Conservation (phyloP, 1,284 basidiomycete species). For the Boletus semigastroideus region DNA sequence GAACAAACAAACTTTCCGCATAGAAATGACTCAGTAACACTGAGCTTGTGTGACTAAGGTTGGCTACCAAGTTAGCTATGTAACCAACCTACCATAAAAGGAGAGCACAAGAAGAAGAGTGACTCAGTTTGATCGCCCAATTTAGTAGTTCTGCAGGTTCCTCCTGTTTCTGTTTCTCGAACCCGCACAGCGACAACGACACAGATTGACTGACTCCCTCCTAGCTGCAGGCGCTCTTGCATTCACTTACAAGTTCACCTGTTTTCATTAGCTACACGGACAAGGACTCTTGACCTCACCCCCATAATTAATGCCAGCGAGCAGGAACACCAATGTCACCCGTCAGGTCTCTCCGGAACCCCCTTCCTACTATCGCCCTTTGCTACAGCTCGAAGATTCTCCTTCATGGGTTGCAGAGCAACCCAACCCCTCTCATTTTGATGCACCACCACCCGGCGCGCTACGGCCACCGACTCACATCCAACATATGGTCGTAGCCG, state of each 20-base stretch:
- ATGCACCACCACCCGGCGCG: conserved; percentile 12
- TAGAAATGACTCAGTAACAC: neutral
- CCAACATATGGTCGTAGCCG: conserved; percentile 7
- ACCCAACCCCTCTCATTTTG: conserved; percentile 3
- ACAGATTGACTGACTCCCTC: neutral
- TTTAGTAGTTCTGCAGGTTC: conserved; percentile 5
- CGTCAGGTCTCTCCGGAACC: conserved; percentile 20
- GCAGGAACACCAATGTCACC: conserved; percentile 24
- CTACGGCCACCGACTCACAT: conserved; percentile 11
- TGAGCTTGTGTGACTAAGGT: too few species aligned
- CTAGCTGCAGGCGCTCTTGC: conserved; percentile 27
- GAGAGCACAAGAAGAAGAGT: conserved; percentile 9
- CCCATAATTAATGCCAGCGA: conserved; percentile 34
- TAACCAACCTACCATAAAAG: conserved; percentile 18
- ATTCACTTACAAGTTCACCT: conserved; percentile 34
- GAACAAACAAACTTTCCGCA: too few species aligned
- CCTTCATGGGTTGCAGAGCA: conserved; percentile 20
- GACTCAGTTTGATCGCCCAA: conserved; percentile 22
- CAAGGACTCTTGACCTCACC: conserved; percentile 8
- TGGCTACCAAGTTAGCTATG: too few species aligned
- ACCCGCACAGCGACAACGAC: conserved; percentile 28
- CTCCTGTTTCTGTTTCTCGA: conserved; percentile 15
- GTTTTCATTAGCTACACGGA: conserved; percentile 18
- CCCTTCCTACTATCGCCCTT: conserved; percentile 24
- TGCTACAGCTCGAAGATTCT: conserved; percentile 33